Conservation (phyloP, 441 rosid genomes). For the Flueggea neowawraea region DNA sequence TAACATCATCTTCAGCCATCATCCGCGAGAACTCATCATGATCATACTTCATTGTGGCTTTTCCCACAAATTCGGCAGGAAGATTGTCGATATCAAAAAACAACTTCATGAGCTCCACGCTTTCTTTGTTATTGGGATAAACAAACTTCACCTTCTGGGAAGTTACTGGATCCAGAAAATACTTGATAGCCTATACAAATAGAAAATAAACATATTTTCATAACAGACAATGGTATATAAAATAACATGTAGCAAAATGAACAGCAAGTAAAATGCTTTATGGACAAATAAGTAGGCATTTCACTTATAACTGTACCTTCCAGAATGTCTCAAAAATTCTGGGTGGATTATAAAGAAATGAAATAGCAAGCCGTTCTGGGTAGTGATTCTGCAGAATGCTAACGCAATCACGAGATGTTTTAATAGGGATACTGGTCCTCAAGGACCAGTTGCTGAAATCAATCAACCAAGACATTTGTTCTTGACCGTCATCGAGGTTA, state of each 20-base stretch:
- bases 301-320: slow-evolving; percentile 49
- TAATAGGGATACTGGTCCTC: slow-evolving; percentile 48
- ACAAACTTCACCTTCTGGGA: slow-evolving; percentile 81
- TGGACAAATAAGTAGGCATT: slow-evolving; percentile 8
- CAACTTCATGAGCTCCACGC: slow-evolving; percentile 74
- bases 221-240: background rate
- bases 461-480: slow-evolving; percentile 95
- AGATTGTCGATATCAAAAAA: slow-evolving; percentile 80
- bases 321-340: slow-evolving; percentile 86
- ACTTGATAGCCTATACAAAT: slow-evolving; percentile 54
- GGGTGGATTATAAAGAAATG: slow-evolving; percentile 91
- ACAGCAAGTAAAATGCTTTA: slow-evolving; percentile 15
- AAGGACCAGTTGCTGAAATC: slow-evolving; percentile 80
- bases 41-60: slow-evolving; percentile 63
- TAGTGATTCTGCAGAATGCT: slow-evolving; percentile 80
- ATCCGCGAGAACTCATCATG: slow-evolving; percentile 78
- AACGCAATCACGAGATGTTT: slow-evolving; percentile 64
- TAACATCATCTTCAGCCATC: slow-evolving; percentile 73
- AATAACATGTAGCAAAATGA: too few species aligned
- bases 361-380: slow-evolving; percentile 90
- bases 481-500: slow-evolving; percentile 86
- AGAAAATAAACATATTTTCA: background rate
- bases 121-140: slow-evolving; percentile 77
- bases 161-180: slow-evolving; percentile 77
- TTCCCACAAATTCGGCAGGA: slow-evolving; percentile 82